phyloP scores from a whole-genome alignment of 768 basidiomycete genomes.

The Pisolithus albus region DNA sequence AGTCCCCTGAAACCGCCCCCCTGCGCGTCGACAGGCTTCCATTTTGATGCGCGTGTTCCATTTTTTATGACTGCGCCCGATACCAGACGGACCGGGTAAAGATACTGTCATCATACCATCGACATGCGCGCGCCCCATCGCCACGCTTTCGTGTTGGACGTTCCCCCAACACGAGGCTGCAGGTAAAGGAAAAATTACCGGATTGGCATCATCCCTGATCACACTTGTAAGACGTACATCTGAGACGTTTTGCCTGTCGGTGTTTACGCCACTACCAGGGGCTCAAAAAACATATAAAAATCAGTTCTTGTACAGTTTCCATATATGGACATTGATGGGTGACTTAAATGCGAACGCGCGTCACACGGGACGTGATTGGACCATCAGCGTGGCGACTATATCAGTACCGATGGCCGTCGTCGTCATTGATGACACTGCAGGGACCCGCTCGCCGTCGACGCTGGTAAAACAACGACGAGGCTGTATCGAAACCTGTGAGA shows the following conservation, averaged over 20 bases:
- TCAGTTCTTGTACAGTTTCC: constrained; percentile 7
- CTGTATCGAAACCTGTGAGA: neutral
- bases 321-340: constrained; percentile 1
- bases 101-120: constrained; percentile 1
- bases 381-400: neutral
- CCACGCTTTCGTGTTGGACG: neutral
- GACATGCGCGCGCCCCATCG: neutral
- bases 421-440: neutral
- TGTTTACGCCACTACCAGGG: neutral
- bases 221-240: neutral
- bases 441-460: neutral
- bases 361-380: neutral
- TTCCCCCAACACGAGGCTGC: neutral
- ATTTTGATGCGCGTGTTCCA: constrained; percentile 32
- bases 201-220: neutral
- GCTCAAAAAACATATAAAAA: too few relatives aligned
- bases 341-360: neutral
- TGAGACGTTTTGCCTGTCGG: neutral
- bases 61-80: constrained; percentile 26
- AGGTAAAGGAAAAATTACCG: neutral
- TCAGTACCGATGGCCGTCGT: too few relatives aligned
- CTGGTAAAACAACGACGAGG: too few relatives aligned
- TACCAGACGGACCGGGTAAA: constrained; percentile 13
- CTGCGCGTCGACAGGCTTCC: constrained; percentile 26
- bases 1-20: constrained; percentile 9